Evolutionary conservation across 306 rosid genomes (phyloP).

Genomic region (Quercus gilva): DNA sequence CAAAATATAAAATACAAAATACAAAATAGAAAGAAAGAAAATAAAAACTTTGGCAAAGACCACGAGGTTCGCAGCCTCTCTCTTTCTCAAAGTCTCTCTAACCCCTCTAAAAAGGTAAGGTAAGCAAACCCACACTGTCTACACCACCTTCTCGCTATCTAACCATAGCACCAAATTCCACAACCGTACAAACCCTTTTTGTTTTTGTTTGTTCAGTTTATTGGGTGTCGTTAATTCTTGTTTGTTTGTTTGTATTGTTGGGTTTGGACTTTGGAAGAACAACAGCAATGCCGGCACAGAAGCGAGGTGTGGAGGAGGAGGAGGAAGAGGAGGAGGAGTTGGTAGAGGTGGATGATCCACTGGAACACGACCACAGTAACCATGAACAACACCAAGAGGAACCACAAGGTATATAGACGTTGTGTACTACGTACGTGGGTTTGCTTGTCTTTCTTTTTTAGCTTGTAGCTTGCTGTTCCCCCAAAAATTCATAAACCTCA

Average conservation of each 20-base stretch:
- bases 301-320: constrained; percentile 42
- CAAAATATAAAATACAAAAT: too few species aligned
- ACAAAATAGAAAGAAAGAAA: background rate
- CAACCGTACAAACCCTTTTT: background rate
- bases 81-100: constrained; percentile 11
- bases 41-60: constrained; percentile 15
- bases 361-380: constrained; percentile 22
- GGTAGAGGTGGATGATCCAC: constrained; percentile 18
- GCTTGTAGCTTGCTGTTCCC: constrained; percentile 9
- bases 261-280: constrained; percentile 5
- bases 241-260: constrained; percentile 11
- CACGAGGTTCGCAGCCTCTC: constrained; percentile 18
- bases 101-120: background rate
- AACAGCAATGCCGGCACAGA: constrained; percentile 72
- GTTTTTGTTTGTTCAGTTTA: background rate
- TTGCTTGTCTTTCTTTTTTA: background rate
- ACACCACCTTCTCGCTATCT: constrained; percentile 14
- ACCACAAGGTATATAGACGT: constrained; percentile 51
- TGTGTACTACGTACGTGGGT: background rate
- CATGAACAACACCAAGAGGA: constrained; percentile 29
- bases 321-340: constrained; percentile 19
- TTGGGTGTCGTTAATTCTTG: background rate
- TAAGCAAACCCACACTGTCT: constrained; percentile 11
- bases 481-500: background rate
- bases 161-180: background rate